These are phyloP conservation scores for Diacronema lutheri DNA, from an alignment of 78 protist species.

Conservation along the genomic window DNA sequence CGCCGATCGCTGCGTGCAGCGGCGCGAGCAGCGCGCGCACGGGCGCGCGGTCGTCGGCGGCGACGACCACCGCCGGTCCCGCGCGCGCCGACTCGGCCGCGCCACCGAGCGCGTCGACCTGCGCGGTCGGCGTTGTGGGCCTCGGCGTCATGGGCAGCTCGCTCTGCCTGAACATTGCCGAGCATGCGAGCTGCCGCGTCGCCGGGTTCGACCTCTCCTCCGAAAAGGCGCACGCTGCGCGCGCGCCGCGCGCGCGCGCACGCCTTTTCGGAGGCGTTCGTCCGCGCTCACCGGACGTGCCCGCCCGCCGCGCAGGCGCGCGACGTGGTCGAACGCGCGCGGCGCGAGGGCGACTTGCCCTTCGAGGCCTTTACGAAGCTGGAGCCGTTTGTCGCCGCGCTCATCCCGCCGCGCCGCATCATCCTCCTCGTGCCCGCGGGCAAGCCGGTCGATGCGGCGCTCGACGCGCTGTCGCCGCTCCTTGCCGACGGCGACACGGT, in stretches of 20 bases:
- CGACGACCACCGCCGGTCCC: too few relatives aligned
- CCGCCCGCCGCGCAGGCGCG: too few relatives aligned
- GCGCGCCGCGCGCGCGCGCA: background rate
- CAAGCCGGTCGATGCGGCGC: background rate
- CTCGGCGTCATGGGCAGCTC: conserved; percentile 95
- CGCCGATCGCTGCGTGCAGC: too few relatives aligned
- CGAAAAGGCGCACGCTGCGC: background rate
- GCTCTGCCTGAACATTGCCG: conserved; percentile 86
- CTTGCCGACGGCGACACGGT: conserved; percentile 26
- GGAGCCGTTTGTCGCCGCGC: conserved; percentile 51
- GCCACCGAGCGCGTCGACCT: too few relatives aligned
- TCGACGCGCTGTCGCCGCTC: background rate
- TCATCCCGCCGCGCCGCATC: conserved; percentile 77
- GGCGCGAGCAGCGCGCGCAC: too few relatives aligned
- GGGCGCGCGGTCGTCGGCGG: too few relatives aligned
- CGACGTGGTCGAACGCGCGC: background rate
- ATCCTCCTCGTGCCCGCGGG: conserved; percentile 87
- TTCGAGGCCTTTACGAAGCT: conserved; percentile 24
- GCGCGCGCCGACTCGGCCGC: too few relatives aligned
- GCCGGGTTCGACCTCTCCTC: conserved; percentile 64
- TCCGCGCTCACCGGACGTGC: too few relatives aligned
- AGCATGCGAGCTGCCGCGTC: conserved; percentile 62
- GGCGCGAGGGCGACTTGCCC: too few relatives aligned
- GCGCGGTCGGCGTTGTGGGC: conserved; percentile 65
- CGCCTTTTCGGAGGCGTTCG: too few relatives aligned